These are phyloP conservation scores for Saturnispora gosingensis DNA, from an alignment of 805 yeast species.

Conservation along the genomic window DNA sequence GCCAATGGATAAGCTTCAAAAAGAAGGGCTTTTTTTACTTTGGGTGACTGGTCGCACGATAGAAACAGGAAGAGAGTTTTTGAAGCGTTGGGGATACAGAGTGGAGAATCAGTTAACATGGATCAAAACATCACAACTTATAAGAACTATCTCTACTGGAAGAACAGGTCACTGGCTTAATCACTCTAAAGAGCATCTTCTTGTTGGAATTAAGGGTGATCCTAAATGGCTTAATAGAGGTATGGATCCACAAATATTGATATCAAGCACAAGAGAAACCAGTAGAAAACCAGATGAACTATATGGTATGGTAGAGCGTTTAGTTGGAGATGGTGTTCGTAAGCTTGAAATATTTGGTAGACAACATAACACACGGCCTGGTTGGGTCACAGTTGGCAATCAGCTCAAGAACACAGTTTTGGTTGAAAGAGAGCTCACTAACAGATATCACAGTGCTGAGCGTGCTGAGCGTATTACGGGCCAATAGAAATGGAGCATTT, in stretches of 20 bases:
- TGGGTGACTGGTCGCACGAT: slow-evolving; percentile 97
- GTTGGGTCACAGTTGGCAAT: slow-evolving; percentile 84
- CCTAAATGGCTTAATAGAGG: slow-evolving; percentile 61
- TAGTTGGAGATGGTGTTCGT: slow-evolving; percentile 68
- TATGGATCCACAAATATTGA: slow-evolving; percentile 68
- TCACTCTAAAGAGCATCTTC: slow-evolving; percentile 84
- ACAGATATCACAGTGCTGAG: slow-evolving; percentile 10
- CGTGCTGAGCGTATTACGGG: neutral
- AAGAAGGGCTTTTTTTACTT: slow-evolving; percentile 71
- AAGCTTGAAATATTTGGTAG: slow-evolving; percentile 88
- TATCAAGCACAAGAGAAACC: slow-evolving; percentile 79
- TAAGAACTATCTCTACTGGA: slow-evolving; percentile 87
- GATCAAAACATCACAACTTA: slow-evolving; percentile 84
- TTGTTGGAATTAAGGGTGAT: slow-evolving; percentile 78
- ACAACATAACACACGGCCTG: slow-evolving; percentile 75
- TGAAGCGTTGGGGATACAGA: slow-evolving; percentile 74
- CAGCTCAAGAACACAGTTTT: slow-evolving; percentile 56
- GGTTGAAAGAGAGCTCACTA: slow-evolving; percentile 45
- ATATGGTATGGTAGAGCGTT: slow-evolving; percentile 74
- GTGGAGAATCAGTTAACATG: slow-evolving; percentile 77
- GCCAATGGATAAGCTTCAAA: slow-evolving; percentile 61
- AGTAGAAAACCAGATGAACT: slow-evolving; percentile 88
- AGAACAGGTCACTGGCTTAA: slow-evolving; percentile 96
- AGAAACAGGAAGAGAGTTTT: slow-evolving; percentile 74
- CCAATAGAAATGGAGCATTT: slow-evolving; percentile 7